A percentile compares a stretch with the other conserved stretches of the same genome.
Conservation (phyloP, 306 rosid genomes). For the Citrullus colocynthis region DNA sequence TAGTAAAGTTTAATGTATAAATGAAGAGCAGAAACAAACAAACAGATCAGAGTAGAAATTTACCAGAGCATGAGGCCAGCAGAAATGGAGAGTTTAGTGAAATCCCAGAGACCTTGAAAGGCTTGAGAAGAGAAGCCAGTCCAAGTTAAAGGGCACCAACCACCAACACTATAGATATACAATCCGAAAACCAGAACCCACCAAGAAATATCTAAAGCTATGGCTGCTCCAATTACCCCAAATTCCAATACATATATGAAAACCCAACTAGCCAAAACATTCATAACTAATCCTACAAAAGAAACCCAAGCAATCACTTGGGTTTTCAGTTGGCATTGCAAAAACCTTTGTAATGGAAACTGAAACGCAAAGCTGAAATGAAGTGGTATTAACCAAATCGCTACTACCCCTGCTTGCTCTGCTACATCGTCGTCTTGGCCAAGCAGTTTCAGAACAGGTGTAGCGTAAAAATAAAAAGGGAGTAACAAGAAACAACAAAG, state of each 20-base stretch:
- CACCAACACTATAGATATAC: slow-evolving; percentile 22
- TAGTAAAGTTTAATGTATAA: neutral
- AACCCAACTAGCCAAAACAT: slow-evolving; percentile 31
- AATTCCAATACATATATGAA: slow-evolving; percentile 31
- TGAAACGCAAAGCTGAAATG: slow-evolving; percentile 72
- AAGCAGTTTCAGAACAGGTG: slow-evolving; percentile 34
- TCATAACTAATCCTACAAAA: slow-evolving; percentile 22
- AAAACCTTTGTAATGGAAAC: slow-evolving; percentile 56
- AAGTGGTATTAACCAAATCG: slow-evolving; percentile 57
- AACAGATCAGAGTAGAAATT: neutral
- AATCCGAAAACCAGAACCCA: slow-evolving; percentile 47
- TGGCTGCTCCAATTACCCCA: slow-evolving; percentile 56
- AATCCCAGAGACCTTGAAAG: slow-evolving; percentile 59
- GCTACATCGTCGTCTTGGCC: slow-evolving; percentile 60
- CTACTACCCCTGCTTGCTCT: slow-evolving; percentile 38
- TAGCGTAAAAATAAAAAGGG: slow-evolving; percentile 42
- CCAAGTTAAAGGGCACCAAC: slow-evolving; percentile 72
- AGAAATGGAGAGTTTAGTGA: slow-evolving; percentile 48
- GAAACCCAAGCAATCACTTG: slow-evolving; percentile 43
- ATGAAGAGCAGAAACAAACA: neutral
- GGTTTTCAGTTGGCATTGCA: slow-evolving; percentile 64
- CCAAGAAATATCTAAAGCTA: slow-evolving; percentile 56
- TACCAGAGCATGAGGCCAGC: slow-evolving; percentile 73
- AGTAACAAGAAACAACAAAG: slow-evolving; percentile 24
- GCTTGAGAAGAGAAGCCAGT: slow-evolving; percentile 46